Percentiles rank a stretch among this genome's conserved stretches.
Conservation (phyloP, 495 filamentous ascomycete species). For the Neurospora discreta region DNA sequence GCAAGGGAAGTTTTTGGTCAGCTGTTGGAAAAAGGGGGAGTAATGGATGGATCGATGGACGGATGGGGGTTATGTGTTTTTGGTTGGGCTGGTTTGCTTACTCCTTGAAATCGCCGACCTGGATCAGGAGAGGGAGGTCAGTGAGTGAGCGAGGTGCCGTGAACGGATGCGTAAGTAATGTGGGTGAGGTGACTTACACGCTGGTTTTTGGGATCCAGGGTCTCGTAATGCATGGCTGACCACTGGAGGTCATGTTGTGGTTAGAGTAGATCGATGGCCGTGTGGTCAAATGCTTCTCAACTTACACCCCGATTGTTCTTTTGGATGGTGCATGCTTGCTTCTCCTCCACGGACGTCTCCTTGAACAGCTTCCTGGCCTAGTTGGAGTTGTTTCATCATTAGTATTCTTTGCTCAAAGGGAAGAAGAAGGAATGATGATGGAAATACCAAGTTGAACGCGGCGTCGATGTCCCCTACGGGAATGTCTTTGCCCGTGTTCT, state of each 20-base stretch:
- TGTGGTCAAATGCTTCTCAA: background rate
- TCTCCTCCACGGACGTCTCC: slow-evolving; percentile 54
- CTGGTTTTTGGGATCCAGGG: slow-evolving; percentile 73
- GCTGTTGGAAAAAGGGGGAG: no score
- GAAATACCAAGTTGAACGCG: slow-evolving; percentile 62
- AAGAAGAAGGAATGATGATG: background rate
- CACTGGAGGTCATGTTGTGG: slow-evolving; percentile 31
- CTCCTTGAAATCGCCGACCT: slow-evolving; percentile 90
- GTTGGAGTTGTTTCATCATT: background rate
- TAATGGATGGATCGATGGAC: no score
- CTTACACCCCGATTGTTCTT: slow-evolving; percentile 61
- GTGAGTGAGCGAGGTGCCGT: background rate
- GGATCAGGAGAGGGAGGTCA: background rate
- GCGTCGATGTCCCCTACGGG: slow-evolving; percentile 50
- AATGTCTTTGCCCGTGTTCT: slow-evolving; percentile 55
- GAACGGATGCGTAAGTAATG: background rate
- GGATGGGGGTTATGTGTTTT: no score
- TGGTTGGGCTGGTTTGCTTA: no score
- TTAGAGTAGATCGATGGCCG: background rate
- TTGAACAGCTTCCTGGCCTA: slow-evolving; percentile 71
- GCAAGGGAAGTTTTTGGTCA: no score
- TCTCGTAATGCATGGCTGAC: slow-evolving; percentile 81
- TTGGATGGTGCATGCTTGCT: slow-evolving; percentile 60
- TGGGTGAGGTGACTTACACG: slow-evolving; percentile 37
- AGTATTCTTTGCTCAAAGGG: background rate